Evolutionary conservation across 371 early-diverging fungal genomes (phyloP), one percentile per base, ranked within the genome.

Genomic region (Mortierella sp.): DNA sequence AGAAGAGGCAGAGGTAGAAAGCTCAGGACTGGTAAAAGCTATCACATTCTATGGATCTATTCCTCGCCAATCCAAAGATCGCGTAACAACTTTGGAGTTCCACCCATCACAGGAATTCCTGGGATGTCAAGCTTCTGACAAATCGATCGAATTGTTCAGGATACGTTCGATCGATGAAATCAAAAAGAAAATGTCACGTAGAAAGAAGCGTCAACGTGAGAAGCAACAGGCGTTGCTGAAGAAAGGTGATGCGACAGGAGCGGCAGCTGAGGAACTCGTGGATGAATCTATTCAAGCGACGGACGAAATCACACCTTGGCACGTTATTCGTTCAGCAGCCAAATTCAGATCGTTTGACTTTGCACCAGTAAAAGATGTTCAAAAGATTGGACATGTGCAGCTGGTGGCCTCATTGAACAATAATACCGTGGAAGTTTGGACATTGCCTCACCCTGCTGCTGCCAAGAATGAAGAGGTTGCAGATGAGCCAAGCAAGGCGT

Each of bases 331-430:
- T 17, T 86, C 93, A 54, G 81, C 85, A 19, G 90, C 91, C 32
- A 94, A 94, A 71, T 85, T 95, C 23, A 85, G 93, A 35, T 92
- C 92, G 23, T 91, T 95, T 75, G 94, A 93, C 72, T 92, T 95
- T 61, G 83, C 87, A 10, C 90, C 93, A 8, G 77, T 69, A 13
- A 78, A 83, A 17, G 87, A 90, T 84, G 75, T 86, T 10, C 84
- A 86, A 45, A 90, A 90, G 74, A 77, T 83, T 28, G 88, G 90
- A 31, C 73, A 86, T 47, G 64, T 88, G 40, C 87, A 88, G 66
- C 72, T 86, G 74, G 72, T 93, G 5, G 84, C 88, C 35, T 89
- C 92, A 0, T 83, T 95, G 35, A 87, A 84, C 61, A 93, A 92
- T 78, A 96, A 96, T 78, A 85, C 86, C 1, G 70, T 95, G 26